phyloP scores from a whole-genome alignment of 2,329 filamentous ascomycete species.

The Rosellinia necatrix region DNA sequence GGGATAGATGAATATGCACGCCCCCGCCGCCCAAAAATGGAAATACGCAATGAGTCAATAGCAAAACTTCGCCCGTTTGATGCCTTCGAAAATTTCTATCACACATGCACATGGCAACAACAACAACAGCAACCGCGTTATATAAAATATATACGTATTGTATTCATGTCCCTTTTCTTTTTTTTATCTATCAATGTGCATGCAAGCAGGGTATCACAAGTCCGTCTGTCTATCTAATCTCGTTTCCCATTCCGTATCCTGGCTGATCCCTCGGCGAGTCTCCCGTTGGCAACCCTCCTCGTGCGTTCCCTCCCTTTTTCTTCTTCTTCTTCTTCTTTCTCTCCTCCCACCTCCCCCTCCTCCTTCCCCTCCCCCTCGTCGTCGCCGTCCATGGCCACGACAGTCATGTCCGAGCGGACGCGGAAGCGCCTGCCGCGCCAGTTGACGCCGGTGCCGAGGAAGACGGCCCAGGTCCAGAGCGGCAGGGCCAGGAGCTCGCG shows the following conservation, averaged over 20 bases:
- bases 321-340: too few relatives aligned
- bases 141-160: neutral
- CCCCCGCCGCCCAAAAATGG: too few relatives aligned
- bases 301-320: too few relatives aligned
- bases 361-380: too few relatives aligned
- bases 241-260: constrained; percentile 2
- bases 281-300: neutral
- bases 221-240: constrained; percentile 2
- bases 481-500: constrained; percentile 82
- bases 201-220: constrained; percentile 19
- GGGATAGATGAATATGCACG: too few relatives aligned
- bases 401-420: constrained; percentile 83
- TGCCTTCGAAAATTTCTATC: too few relatives aligned
- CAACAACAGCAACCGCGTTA: too few relatives aligned
- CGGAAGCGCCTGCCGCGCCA: constrained; percentile 86
- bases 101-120: too few relatives aligned
- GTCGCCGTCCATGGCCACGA: constrained; percentile 51
- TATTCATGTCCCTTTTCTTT: constrained; percentile 1
- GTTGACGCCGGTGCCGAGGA: constrained; percentile 82
- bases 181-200: constrained; percentile 1
- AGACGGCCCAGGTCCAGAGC: constrained; percentile 88
- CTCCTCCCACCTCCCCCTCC: too few relatives aligned
- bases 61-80: too few relatives aligned
- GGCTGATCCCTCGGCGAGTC: neutral
- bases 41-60: too few relatives aligned